These are phyloP conservation scores for Polyplosphaeria fusca DNA, from an alignment of 495 filamentous ascomycete genomes.

Conservation along the genomic window DNA sequence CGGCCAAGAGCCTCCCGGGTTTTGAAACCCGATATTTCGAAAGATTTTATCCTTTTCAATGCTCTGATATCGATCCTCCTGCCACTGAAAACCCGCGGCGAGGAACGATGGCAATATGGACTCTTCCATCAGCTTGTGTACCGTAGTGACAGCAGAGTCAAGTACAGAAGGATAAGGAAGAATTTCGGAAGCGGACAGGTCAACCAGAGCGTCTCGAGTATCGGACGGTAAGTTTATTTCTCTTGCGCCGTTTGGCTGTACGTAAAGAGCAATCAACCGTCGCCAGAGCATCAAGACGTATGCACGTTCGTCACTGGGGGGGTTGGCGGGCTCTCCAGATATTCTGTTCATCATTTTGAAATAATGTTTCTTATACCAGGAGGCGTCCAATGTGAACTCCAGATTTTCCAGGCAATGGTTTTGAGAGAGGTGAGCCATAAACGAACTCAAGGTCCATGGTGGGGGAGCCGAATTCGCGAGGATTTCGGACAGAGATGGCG, in stretches of 20 bases:
- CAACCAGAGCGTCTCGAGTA: neutral
- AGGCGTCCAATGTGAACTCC: conserved; percentile 93
- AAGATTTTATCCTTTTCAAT: too few relatives aligned
- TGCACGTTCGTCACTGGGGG: neutral
- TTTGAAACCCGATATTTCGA: too few relatives aligned
- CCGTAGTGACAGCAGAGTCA: neutral
- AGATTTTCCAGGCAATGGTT: conserved; percentile 95
- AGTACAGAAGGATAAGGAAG: neutral
- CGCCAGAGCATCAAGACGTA: neutral
- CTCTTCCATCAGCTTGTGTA: neutral
- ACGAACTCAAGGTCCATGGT: neutral
- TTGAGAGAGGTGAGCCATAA: conserved; percentile 58
- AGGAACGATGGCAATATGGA: neutral
- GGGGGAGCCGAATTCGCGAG: neutral
- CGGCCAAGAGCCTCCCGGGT: too few relatives aligned
- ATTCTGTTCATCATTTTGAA: conserved; percentile 49
- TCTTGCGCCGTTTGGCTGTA: neutral
- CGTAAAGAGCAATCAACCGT: neutral
- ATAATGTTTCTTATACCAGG: conserved; percentile 76
- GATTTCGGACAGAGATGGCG: neutral
- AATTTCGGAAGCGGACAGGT: neutral
- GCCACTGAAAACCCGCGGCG: too few relatives aligned
- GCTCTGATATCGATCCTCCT: too few relatives aligned
- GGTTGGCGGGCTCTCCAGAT: conserved; percentile 38
- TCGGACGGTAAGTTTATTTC: neutral